phyloP scores from a whole-genome alignment of 2,329 filamentous ascomycete species.

The Pseudogymnoascus sp. region DNA sequence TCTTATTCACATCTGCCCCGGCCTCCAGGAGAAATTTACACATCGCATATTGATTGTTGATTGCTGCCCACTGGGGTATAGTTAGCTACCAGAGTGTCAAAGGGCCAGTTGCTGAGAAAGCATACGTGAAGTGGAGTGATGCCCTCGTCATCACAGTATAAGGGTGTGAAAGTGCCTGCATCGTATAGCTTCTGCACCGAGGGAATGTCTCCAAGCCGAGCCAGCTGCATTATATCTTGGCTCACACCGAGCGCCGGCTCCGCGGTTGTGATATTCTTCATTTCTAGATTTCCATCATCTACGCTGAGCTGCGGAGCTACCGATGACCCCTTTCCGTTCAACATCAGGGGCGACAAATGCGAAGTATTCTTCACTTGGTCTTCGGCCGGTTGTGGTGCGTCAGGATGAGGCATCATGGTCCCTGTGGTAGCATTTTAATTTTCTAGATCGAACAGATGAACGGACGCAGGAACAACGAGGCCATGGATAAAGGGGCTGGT shows the following conservation, averaged over 20 bases:
- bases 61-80: constrained; percentile 77
- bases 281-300: constrained; percentile 27
- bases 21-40: constrained; percentile 86
- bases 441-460: neutral
- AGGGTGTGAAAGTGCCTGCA: constrained; percentile 70
- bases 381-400: constrained; percentile 16
- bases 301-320: constrained; percentile 48
- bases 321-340: constrained; percentile 45
- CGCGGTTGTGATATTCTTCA: constrained; percentile 25
- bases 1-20: constrained; percentile 79
- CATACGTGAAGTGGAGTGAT: constrained; percentile 92
- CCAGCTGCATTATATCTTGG: constrained; percentile 92
- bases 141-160: constrained; percentile 79
- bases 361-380: constrained; percentile 19
- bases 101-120: constrained; percentile 17
- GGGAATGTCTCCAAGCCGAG: constrained; percentile 75
- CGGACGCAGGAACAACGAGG: neutral
- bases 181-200: constrained; percentile 88
- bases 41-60: constrained; percentile 97
- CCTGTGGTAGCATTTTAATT: neutral
- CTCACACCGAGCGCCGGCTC: constrained; percentile 34
- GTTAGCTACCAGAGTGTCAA: constrained; percentile 10
- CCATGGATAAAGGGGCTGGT: neutral
- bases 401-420: constrained; percentile 21
- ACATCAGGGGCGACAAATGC: constrained; percentile 41